phyloP scores from a whole-genome alignment of 1,139 yeast species.

The Candida labiduridarum region DNA sequence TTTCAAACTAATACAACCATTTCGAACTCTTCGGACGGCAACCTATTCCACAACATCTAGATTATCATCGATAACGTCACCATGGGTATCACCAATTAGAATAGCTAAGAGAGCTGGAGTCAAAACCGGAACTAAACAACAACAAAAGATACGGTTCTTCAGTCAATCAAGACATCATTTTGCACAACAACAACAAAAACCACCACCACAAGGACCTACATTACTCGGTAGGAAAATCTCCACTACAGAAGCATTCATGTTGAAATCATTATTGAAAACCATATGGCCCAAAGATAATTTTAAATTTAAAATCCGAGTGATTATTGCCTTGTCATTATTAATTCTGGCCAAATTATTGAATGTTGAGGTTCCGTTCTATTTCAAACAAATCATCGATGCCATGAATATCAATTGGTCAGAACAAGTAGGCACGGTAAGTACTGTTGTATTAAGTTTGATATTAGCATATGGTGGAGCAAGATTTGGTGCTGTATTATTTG shows the following conservation, averaged over 20 bases:
- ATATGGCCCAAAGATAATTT: constrained; percentile 88
- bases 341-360: constrained; percentile 82
- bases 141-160: not conserved
- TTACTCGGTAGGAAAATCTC: constrained; percentile 28
- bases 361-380: constrained; percentile 94
- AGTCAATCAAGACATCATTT: not conserved
- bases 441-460: constrained; percentile 72
- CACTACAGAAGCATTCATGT: constrained; percentile 62
- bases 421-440: constrained; percentile 59
- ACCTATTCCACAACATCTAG: not conserved
- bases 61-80: not conserved
- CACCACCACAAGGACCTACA: constrained; percentile 4
- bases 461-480: constrained; percentile 93
- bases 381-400: constrained; percentile 84
- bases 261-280: constrained; percentile 66
- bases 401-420: constrained; percentile 90
- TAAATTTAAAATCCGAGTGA: constrained; percentile 73
- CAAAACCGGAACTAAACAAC: not conserved
- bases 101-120: not conserved
- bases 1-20: constrained; percentile 3
- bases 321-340: constrained; percentile 70
- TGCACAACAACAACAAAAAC: not conserved
- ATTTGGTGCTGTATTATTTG: constrained; percentile 91
- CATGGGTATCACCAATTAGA: not conserved
- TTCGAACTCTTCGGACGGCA: not conserved